Conservation (phyloP, 495 filamentous ascomycete genomes). For the Tuber umbilicatum region DNA sequence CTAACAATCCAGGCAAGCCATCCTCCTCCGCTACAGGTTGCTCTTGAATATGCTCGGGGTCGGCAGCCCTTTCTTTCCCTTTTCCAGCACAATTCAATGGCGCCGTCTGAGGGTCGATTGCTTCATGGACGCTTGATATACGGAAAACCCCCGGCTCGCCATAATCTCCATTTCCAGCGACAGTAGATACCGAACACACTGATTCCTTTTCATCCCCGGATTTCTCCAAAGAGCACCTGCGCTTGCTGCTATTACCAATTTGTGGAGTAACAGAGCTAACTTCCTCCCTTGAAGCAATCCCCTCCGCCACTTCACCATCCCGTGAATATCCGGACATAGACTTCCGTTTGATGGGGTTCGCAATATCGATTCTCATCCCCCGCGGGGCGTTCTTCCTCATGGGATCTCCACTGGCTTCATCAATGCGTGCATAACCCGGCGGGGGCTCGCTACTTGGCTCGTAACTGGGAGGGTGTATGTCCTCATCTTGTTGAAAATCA, state of each 20-base stretch:
- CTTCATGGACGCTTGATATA: conserved; percentile 23
- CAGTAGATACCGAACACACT: not conserved
- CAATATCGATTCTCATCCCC: conserved; percentile 21
- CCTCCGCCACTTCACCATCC: not conserved
- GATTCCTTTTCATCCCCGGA: conserved; percentile 3
- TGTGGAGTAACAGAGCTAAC: not conserved
- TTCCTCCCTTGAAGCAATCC: not conserved
- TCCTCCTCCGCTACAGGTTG: not conserved
- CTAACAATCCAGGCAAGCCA: not conserved
- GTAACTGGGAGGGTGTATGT: not conserved
- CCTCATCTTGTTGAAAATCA: conserved; percentile 2
- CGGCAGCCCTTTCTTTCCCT: not conserved
- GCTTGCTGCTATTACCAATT: conserved; percentile 10
- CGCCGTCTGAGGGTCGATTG: not conserved
- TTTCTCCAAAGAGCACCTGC: conserved; percentile 25
- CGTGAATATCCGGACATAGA: not conserved
- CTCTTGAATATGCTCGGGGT: not conserved
- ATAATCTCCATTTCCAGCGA: not conserved
- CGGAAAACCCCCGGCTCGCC: conserved; percentile 28
- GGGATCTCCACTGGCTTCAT: not conserved
- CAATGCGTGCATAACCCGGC: not conserved
- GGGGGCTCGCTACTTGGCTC: not conserved
- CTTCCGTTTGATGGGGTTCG: conserved; percentile 14
- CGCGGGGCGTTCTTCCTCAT: not conserved
- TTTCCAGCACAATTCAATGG: not conserved